Evolutionary conservation across 306 rosid species (phyloP).

Genomic region (Hippophae rhamnoides): DNA sequence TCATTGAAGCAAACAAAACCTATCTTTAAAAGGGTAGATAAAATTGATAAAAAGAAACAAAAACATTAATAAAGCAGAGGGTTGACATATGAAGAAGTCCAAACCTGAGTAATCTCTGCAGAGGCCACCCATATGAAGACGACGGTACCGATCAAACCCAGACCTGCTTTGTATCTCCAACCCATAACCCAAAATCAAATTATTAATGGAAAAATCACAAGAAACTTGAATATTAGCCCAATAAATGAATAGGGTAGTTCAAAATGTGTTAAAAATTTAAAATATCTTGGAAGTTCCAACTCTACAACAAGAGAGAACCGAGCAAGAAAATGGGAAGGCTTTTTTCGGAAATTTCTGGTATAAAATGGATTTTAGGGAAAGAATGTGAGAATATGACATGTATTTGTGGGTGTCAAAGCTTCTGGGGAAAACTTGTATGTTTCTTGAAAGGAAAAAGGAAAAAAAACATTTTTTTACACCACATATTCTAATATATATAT

Average conservation of each 20-base stretch:
- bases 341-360: too few relatives aligned
- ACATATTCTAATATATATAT: too few relatives aligned
- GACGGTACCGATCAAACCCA: conserved; percentile 47
- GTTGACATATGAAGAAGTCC: neutral
- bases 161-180: conserved; percentile 46
- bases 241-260: conserved; percentile 4
- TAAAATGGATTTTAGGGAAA: too few relatives aligned
- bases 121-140: conserved; percentile 61
- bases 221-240: neutral
- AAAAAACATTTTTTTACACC: too few relatives aligned
- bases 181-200: conserved; percentile 31
- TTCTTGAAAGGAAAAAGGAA: too few relatives aligned
- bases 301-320: neutral
- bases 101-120: conserved; percentile 75
- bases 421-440: too few relatives aligned
- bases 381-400: too few relatives aligned
- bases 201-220: neutral
- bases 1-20: conserved; percentile 4
- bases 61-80: neutral
- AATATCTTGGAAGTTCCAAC: neutral
- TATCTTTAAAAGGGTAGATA: neutral
- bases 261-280: conserved; percentile 10
- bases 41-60: neutral
- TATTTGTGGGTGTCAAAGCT: too few relatives aligned
- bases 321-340: neutral